These are phyloP conservation scores for Candida jianshihensis DNA, from an alignment of 805 yeast genomes.

Conservation along the genomic window DNA sequence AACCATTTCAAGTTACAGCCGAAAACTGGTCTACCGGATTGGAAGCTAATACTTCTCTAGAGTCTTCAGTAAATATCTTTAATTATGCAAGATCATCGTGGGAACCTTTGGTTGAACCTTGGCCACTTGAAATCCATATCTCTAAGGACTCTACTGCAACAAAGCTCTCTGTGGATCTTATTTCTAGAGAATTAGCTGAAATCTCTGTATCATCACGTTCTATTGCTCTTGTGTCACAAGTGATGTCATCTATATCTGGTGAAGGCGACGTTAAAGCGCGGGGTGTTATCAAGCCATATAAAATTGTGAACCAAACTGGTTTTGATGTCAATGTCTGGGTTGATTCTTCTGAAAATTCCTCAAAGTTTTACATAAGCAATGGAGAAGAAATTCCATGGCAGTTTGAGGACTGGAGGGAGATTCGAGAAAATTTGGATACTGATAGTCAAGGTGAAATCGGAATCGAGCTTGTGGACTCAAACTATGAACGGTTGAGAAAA, in stretches of 20 bases:
- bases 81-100: slow-evolving; percentile 86
- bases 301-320: slow-evolving; percentile 80
- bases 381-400: slow-evolving; percentile 69
- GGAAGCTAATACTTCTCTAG: slow-evolving; percentile 59
- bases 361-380: slow-evolving; percentile 33
- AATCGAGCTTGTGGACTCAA: slow-evolving; percentile 48
- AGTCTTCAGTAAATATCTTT: slow-evolving; percentile 66
- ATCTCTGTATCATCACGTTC: slow-evolving; percentile 77
- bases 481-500: slow-evolving; percentile 44
- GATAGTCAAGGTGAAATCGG: slow-evolving; percentile 57
- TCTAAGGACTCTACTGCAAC: slow-evolving; percentile 40
- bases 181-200: slow-evolving; percentile 73
- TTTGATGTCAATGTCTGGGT: slow-evolving; percentile 76
- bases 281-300: slow-evolving; percentile 78
- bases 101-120: slow-evolving; percentile 91
- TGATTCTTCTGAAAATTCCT: slow-evolving; percentile 32
- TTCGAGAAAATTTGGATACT: slow-evolving; percentile 72
- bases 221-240: slow-evolving; percentile 67
- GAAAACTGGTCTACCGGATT: slow-evolving; percentile 84
- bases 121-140: slow-evolving; percentile 72
- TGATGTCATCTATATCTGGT: slow-evolving; percentile 49
- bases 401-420: slow-evolving; percentile 87
- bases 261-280: slow-evolving; percentile 53
- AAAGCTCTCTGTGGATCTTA: slow-evolving; percentile 54
- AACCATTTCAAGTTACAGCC: slow-evolving; percentile 61